phyloP scores from a whole-genome alignment of 2,329 filamentous ascomycete species.

The Clonostachys chloroleuca region DNA sequence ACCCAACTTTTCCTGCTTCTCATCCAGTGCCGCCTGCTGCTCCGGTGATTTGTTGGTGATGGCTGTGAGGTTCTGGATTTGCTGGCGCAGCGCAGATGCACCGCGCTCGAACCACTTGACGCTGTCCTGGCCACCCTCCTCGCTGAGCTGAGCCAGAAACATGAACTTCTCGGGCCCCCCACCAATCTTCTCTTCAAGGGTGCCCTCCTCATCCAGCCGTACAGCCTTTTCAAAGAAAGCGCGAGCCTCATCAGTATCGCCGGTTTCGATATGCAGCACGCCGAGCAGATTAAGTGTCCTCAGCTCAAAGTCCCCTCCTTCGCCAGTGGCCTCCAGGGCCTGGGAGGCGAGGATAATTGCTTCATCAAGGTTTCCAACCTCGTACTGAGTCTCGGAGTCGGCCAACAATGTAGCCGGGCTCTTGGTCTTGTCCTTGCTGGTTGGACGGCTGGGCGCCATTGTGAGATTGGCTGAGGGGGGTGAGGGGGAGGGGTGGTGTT shows the following conservation, averaged over 20 bases:
- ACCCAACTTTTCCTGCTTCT: slow-evolving; percentile 76
- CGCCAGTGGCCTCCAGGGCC: slow-evolving; percentile 36
- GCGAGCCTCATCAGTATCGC: slow-evolving; percentile 73
- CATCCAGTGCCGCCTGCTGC: slow-evolving; percentile 45
- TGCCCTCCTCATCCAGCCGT: slow-evolving; percentile 71
- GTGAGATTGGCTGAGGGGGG: not conserved
- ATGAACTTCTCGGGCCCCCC: slow-evolving; percentile 92
- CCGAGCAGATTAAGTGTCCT: slow-evolving; percentile 72
- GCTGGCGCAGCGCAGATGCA: slow-evolving; percentile 65
- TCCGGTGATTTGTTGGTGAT: slow-evolving; percentile 23
- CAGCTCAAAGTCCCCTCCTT: slow-evolving; percentile 47
- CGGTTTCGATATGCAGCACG: slow-evolving; percentile 77
- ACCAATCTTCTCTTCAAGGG: slow-evolving; percentile 63
- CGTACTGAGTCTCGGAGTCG: slow-evolving; percentile 34
- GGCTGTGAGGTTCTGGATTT: slow-evolving; percentile 62
- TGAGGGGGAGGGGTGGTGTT: too few species aligned
- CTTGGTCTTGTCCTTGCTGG: slow-evolving; percentile 25
- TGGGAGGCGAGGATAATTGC: slow-evolving; percentile 31
- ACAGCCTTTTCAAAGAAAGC: slow-evolving; percentile 70
- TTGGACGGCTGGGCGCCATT: slow-evolving; percentile 27
- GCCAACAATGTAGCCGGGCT: slow-evolving; percentile 18
- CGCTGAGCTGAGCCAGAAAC: slow-evolving; percentile 86
- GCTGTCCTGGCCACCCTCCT: slow-evolving; percentile 62
- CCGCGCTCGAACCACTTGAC: slow-evolving; percentile 67
- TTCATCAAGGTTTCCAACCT: slow-evolving; percentile 34